Base-by-base conservation (phyloP, 2,329 filamentous ascomycete species). In the Hypoxylon sp. region DNA sequence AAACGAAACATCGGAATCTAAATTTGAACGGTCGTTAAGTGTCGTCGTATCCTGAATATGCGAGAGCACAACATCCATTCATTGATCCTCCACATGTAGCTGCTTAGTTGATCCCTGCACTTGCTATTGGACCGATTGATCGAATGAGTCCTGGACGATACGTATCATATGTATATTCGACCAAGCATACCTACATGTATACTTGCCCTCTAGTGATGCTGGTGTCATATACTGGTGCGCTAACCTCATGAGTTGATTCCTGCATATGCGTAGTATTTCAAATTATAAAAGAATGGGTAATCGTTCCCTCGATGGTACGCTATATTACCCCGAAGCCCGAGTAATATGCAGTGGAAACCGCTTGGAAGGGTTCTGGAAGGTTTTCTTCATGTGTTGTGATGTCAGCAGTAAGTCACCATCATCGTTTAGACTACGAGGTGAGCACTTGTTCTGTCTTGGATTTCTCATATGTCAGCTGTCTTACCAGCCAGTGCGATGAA, bases 31-130 rank as follows among this genome's bases (percentile, higher is more conserved):
- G 35, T 29, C 27, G 13, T 44, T 56, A 47, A 27, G 53, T 46
- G 48, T 61, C n/a, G 63, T 61, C 52, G 59, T 52, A 67, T 61
- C 59, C 42, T 63, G 27, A 53, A 58, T 54, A 69, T 64, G 60
- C 56, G 58, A 65, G 61, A 68, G 31, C 54, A 58, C 55, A 70
- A 68, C 61, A 48, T 65, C 39, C 50, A 52, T 48, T 60, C 61
- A 15, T n/a, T 42, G n/a, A 52, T 68, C 62, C 62, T 62, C 52
- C 48, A 61, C n/a, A 51, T 52, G 32, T 44, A 55, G 55, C 32
- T 54, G n/a, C 29, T 56, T 31, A 31, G 17, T 52, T 42, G 21
- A 37, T 62, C 48, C 57, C 57, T 68, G 55, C 47, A 35, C 27
- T 51, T 37, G 57, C 46, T 35, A 70, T 65, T 68, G 68, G 58